Evolutionary conservation across 2,329 filamentous ascomycete genomes (phyloP).

Genomic region (Colletotrichum paranaense): DNA sequence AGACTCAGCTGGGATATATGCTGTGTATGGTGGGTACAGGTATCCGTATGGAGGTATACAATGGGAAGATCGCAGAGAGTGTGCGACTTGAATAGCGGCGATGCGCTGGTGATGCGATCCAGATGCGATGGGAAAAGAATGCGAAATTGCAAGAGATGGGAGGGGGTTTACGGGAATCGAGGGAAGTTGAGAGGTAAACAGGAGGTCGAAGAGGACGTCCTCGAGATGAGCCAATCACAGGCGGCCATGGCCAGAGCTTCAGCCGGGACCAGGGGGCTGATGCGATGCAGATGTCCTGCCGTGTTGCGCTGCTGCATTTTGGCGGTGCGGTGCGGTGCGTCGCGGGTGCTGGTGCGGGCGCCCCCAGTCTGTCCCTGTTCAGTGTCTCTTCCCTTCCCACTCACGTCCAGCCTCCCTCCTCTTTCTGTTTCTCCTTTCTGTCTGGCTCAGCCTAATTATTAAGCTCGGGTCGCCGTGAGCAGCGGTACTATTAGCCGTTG

Average conservation of each 20-base stretch:
- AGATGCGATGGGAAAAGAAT: conserved; percentile 17
- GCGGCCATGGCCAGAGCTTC: conserved; percentile 33
- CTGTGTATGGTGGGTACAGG: conserved; percentile 2
- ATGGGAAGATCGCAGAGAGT: conserved; percentile 17
- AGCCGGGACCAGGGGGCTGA: conserved; percentile 36
- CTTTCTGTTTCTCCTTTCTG: background rate
- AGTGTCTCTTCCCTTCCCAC: background rate
- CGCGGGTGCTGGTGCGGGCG: background rate
- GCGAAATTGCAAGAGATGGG: conserved; percentile 26
- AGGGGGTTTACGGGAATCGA: conserved; percentile 29
- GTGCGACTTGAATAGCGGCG: conserved; percentile 11
- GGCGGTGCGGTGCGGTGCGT: conserved; percentile 29
- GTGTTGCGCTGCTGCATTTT: conserved; percentile 18
- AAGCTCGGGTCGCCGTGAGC: conserved; percentile 14
- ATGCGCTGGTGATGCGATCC: conserved; percentile 30
- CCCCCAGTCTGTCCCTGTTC: background rate
- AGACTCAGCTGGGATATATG: background rate
- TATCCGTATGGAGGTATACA: background rate
- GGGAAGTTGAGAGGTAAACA: conserved; percentile 35
- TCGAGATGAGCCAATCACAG: conserved; percentile 32
- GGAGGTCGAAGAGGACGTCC: conserved; percentile 33
- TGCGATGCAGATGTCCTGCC: conserved; percentile 32
- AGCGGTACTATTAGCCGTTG: conserved; percentile 6
- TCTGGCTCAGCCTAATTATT: conserved; percentile 8
- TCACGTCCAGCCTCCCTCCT: no score